Evolutionary conservation across 139 green algal species (phyloP), one percentile per base, ranked within the genome.

Genomic region (Asterochloris erici): DNA sequence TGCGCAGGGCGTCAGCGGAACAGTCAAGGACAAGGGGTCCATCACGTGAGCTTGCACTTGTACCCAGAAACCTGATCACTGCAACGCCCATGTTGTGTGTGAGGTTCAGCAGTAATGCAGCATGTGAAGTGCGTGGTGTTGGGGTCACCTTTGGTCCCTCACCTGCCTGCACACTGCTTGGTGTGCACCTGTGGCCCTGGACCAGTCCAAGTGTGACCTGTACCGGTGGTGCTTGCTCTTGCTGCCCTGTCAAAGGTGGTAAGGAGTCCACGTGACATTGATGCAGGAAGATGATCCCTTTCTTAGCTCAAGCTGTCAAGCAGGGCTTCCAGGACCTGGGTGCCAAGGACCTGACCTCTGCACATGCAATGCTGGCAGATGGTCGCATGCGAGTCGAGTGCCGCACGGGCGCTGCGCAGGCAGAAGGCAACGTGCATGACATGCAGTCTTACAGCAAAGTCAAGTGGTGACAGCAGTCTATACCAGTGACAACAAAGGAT

Each of bases 251-350:
- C 38, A 54, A 54, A 6, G 38, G 38, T 54, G 38, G 38, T 54
- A 6, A 54, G 68, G 21, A 54, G 38, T 54, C 4, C 4, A 2
- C 38, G 38, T 54, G 38, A 54, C 38, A 54, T 6, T 54, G 1
- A 10, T 88, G 61, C 78, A 86, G 63, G 83, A 85, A 87, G 26
- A 92, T 91, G 27, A 83, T 98, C 54, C 94, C 95, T 0, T 97
- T 94, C 92, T 83, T 98, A 54, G 82, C 90, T 23, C 96, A 99
- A 84, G 96, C 94, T 11, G 94, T 95, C 26, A 93, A 92, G 85
- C 96, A 99, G 82, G 96, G 96, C 54, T 95, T 99, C 88, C 95
- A 98, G 86, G 95, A 98, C 81, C 83, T 98, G 77, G 96, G 96
- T 14, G 92, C 87, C 24, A 88, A 85, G 81, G 85, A 84, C 62